Conservation (phyloP, 75 land plant genomes). For the Adiantum capillusveneris region DNA sequence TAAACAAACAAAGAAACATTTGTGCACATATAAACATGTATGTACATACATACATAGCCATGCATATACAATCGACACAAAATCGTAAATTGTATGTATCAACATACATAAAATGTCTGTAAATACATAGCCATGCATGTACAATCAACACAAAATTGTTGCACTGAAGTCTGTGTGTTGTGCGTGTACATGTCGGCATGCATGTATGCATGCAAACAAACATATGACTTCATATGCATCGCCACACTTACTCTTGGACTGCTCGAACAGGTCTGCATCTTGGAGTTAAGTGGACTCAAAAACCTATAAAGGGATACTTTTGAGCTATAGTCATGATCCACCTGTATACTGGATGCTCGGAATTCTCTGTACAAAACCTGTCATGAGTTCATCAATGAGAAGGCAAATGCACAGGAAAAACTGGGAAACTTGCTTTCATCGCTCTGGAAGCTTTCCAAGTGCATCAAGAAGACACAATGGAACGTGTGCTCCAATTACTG, state of each 20-base stretch:
- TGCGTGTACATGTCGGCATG: neutral
- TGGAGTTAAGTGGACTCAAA: constrained; percentile 30
- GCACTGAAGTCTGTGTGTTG: too few relatives aligned
- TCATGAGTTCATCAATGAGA: neutral
- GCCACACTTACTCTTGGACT: constrained; percentile 33
- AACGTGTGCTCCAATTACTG: too few relatives aligned
- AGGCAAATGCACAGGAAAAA: too few relatives aligned
- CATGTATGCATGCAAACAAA: neutral
- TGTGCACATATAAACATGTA: neutral
- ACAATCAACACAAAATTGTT: too few relatives aligned
- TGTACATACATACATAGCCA: neutral
- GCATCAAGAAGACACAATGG: too few relatives aligned
- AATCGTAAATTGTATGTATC: too few relatives aligned
- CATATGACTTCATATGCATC: neutral
- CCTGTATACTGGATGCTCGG: constrained; percentile 61
- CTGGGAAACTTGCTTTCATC: too few relatives aligned
- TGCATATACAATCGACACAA: too few relatives aligned
- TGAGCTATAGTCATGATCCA: constrained; percentile 85
- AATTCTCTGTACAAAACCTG: constrained; percentile 95
- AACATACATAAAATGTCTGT: too few relatives aligned
- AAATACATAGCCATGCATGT: neutral
- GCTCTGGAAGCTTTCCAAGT: too few relatives aligned
- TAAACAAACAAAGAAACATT: neutral
- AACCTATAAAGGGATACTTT: constrained; percentile 82
- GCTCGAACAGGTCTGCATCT: constrained; percentile 32